Evolutionary conservation across 106 monocot species (phyloP).

Genomic region (Allium cepa): DNA sequence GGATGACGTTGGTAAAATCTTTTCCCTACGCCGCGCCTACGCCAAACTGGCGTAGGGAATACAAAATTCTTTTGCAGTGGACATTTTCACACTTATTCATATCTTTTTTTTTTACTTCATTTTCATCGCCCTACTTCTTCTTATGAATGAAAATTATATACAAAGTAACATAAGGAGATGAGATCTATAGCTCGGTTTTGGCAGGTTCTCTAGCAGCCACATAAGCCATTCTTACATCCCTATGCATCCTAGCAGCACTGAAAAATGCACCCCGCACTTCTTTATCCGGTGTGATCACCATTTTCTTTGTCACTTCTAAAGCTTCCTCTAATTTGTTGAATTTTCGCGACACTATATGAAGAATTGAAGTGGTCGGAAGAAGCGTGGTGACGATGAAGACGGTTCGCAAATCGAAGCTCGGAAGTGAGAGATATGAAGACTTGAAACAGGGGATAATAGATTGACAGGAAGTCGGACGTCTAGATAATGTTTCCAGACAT

Average conservation of each 20-base stretch:
- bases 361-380: too few species aligned
- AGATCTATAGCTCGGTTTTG: slow-evolving; percentile 55
- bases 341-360: too few species aligned
- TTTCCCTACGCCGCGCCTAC: too few species aligned
- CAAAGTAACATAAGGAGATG: slow-evolving; percentile 65
- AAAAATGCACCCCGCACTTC: slow-evolving; percentile 83
- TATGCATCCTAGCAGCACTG: slow-evolving; percentile 62
- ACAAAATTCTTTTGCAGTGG: too few species aligned
- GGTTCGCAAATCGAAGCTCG: too few species aligned
- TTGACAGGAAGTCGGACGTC: too few species aligned
- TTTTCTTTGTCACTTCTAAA: slow-evolving; percentile 45
- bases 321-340: slow-evolving; percentile 83
- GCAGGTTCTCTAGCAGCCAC: slow-evolving; percentile 50
- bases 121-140: slow-evolving; percentile 61
- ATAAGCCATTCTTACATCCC: slow-evolving; percentile 33
- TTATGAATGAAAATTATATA: slow-evolving; percentile 66
- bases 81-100: slow-evolving; percentile 46
- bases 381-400: too few species aligned
- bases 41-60: too few species aligned
- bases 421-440: too few species aligned
- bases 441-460: too few species aligned
- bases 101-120: slow-evolving; percentile 31
- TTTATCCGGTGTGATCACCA: slow-evolving; percentile 53
- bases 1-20: too few species aligned
- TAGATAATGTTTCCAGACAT: too few species aligned